Conservation (phyloP, 2,329 filamentous ascomycete genomes). For the Alternaria alternata region DNA sequence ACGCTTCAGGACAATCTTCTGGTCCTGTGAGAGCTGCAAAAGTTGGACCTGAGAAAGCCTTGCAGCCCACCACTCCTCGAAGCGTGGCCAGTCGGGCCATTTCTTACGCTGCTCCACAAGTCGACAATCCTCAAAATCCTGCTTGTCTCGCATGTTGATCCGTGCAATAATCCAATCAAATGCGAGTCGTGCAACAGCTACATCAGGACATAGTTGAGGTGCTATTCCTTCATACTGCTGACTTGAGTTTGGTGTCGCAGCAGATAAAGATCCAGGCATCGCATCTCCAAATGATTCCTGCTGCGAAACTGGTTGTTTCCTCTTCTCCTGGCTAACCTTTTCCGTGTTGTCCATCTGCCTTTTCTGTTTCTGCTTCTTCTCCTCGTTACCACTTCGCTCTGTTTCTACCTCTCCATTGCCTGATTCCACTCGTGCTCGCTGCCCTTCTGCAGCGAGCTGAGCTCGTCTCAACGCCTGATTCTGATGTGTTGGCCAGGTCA, state of each 20-base stretch:
- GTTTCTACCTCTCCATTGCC: rapidly evolving
- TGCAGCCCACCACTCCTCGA: background rate
- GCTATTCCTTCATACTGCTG: rapidly evolving
- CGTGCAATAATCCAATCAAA: background rate
- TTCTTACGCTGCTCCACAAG: background rate
- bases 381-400: background rate
- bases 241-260: too few species aligned
- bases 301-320: background rate
- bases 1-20: background rate
- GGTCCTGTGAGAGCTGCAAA: background rate
- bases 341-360: background rate
- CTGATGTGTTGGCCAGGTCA: background rate
- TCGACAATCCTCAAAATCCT: background rate
- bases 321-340: background rate
- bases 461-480: background rate
- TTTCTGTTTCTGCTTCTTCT: background rate
- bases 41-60: background rate
- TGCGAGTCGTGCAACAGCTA: background rate
- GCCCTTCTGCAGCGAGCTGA: background rate
- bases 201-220: background rate
- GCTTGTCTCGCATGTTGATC: background rate
- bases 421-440: background rate
- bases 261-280: rapidly evolving
- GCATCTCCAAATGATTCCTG: background rate
- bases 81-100: background rate